Conservation (phyloP, 306 rosid species). For the Pachyrhizus erosus region DNA sequence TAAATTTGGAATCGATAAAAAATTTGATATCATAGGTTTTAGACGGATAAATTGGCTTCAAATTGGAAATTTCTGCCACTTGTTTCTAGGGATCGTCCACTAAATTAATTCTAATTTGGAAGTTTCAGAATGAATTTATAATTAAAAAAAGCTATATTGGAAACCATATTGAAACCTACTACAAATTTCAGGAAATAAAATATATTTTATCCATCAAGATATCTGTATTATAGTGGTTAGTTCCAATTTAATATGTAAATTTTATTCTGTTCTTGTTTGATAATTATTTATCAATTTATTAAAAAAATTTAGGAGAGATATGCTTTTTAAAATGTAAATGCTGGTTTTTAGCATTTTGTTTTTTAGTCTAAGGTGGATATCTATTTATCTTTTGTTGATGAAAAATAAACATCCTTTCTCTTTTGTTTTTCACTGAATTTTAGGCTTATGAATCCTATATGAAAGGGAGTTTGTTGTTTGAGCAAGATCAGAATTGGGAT, state of each 20-base stretch:
- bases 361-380: not conserved
- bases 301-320: not conserved
- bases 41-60: not conserved
- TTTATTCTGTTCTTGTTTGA: conserved; percentile 28
- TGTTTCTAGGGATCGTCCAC: conserved; percentile 23
- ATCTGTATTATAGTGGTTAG: not conserved
- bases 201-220: conserved; percentile 30
- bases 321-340: conserved; percentile 26
- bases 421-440: conserved; percentile 40
- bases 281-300: conserved; percentile 12
- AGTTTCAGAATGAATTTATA: conserved; percentile 3
- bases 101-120: conserved; percentile 11
- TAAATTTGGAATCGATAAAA: conserved; percentile 24
- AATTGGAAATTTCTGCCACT: conserved; percentile 1
- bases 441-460: conserved; percentile 96
- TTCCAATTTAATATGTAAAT: conserved; percentile 32
- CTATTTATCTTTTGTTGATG: conserved; percentile 6
- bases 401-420: conserved; percentile 27
- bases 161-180: not conserved
- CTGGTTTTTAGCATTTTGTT: not conserved
- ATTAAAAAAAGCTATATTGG: conserved; percentile 12
- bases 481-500: conserved; percentile 96
- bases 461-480: conserved; percentile 96
- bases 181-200: conserved; percentile 2
- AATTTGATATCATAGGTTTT: conserved; percentile 10